Conservation (phyloP, 2,329 filamentous ascomycete species). For the Rugonectria rugulosa region DNA sequence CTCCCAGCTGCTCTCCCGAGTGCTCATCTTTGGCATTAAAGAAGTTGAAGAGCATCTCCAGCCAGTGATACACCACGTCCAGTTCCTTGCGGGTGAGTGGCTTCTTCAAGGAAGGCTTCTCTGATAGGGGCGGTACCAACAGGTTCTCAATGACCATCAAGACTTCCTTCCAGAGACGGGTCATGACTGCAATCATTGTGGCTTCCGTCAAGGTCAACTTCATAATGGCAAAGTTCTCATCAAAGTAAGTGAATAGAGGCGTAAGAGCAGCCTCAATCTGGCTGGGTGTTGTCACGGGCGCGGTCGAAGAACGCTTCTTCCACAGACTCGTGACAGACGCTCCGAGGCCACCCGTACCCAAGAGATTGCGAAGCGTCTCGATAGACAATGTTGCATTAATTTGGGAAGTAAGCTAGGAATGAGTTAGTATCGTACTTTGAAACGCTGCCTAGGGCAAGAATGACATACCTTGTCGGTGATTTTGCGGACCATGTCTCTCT, state of each 20-base stretch:
- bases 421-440: slow-evolving; percentile 19
- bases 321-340: slow-evolving; percentile 76
- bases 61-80: slow-evolving; percentile 94
- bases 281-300: slow-evolving; percentile 68
- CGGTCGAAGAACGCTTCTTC: slow-evolving; percentile 65
- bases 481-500: slow-evolving; percentile 97
- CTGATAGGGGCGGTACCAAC: slow-evolving; percentile 90
- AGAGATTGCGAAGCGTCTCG: slow-evolving; percentile 77
- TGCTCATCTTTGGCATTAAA: slow-evolving; percentile 93
- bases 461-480: slow-evolving; percentile 89
- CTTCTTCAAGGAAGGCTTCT: slow-evolving; percentile 88
- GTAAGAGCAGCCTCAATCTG: slow-evolving; percentile 84
- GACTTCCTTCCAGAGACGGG: slow-evolving; percentile 96
- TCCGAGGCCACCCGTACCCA: slow-evolving; percentile 73
- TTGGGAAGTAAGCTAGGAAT: slow-evolving; percentile 79
- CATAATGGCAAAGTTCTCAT: slow-evolving; percentile 99
- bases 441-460: too few relatives aligned
- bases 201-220: slow-evolving; percentile 93
- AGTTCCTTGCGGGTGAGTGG: slow-evolving; percentile 86
- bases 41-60: slow-evolving; percentile 89
- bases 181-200: slow-evolving; percentile 99
- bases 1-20: slow-evolving; percentile 80
- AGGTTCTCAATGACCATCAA: slow-evolving; percentile 89
- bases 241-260: slow-evolving; percentile 91
- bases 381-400: slow-evolving; percentile 89